These are phyloP conservation scores for Arctium lappa DNA, from an alignment of 129 eudicot species.

Conservation along the genomic window DNA sequence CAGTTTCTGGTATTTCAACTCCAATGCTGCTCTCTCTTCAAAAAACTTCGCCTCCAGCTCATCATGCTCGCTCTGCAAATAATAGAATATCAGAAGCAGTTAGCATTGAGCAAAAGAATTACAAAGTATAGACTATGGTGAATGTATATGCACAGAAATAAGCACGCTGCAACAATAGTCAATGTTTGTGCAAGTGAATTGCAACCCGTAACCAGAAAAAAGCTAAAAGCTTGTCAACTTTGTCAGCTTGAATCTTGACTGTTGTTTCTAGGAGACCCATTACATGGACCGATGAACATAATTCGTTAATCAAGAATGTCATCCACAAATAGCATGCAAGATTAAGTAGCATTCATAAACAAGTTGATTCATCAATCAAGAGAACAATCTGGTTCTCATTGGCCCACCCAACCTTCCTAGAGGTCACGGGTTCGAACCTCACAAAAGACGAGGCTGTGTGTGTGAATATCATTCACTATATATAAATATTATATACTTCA, in stretches of 20 bases:
- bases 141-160: slow-evolving; percentile 4
- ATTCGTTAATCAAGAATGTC: too few species aligned
- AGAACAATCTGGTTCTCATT: not conserved
- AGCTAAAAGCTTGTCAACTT: not conserved
- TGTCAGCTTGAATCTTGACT: not conserved
- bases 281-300: too few species aligned
- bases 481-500: not conserved
- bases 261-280: not conserved
- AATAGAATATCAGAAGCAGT: not conserved
- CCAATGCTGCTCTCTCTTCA: slow-evolving; percentile 87
- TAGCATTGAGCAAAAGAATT: not conserved
- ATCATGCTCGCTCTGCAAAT: slow-evolving; percentile 64
- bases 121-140: not conserved
- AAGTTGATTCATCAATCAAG: not conserved
- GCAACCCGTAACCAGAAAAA: not conserved
- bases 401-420: not conserved
- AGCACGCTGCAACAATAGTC: not conserved
- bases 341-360: not conserved
- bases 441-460: too few species aligned
- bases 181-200: not conserved
- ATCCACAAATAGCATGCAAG: too few species aligned
- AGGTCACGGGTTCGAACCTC: not conserved
- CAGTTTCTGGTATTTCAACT: slow-evolving; percentile 77
- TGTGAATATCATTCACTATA: too few species aligned
- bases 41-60: slow-evolving; percentile 79